Evolutionary conservation across 2,329 filamentous ascomycete genomes (phyloP), one percentile per base, ranked within the genome.

Genomic region (Fusarium austroafricanum): DNA sequence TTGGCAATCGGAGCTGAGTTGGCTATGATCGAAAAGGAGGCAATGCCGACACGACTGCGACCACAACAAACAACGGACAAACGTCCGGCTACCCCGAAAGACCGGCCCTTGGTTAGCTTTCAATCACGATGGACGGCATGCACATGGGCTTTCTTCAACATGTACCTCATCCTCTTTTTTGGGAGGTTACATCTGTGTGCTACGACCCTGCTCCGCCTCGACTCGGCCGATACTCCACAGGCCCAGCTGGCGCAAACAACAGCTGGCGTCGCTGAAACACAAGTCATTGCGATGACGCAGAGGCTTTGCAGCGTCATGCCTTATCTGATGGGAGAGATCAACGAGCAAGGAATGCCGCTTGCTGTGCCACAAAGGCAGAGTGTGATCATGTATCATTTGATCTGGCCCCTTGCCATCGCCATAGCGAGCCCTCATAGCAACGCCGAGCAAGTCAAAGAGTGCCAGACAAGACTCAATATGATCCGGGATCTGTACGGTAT

Each of bases 341-440:
- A 64, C 21, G 43, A 47, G 28, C 33, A 64, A 20, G 65, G 65
- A 17, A 15, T 46, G 15, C 58, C 64, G 14, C 31, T 67, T 17
- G 15, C 53, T 10, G 53, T 51, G 10, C 64, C 65, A 10, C 52
- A 67, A 20, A 47, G 45, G 6, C 64, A 60, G 20, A 46, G 33
- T 11, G 65, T 55, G 8, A 28, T 64, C 28, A 67, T 67, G 65
- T 67, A 67, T 45, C 58, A 64, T 31, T 37, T 67, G 3, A 26
- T 67, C 20, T 67, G 65, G 65, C 65, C 65, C 3, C 64, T 67
- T 6, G 31, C 63, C 20, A 28, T 64, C 10, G 37, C 62, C 7
- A 53, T 60, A 6, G 42, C 26, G 20, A 67, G 51, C 9, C 50
- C 37, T 3, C 40, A 60, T 2, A 67, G 58, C 9, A 67, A 6